Evolutionary conservation across 257 asterid genomes (phyloP).

Genomic region (Ehretia macrophylla): DNA sequence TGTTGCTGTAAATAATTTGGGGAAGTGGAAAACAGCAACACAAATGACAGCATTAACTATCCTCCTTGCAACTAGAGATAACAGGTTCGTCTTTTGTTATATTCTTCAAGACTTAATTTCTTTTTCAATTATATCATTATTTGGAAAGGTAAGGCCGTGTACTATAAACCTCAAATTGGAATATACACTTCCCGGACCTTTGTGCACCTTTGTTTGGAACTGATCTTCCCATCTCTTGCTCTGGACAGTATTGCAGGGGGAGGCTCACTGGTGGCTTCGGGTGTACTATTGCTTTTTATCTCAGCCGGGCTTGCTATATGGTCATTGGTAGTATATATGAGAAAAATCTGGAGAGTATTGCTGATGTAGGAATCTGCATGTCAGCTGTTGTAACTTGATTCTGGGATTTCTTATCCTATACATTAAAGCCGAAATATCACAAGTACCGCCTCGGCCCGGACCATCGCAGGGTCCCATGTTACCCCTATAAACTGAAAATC

Average conservation of each 20-base stretch:
- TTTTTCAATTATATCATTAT: too few species aligned
- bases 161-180: too few species aligned
- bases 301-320: conserved; percentile 82
- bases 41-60: conserved; percentile 90
- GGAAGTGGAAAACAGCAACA: conserved; percentile 96
- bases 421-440: too few species aligned
- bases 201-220: neutral
- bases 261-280: conserved; percentile 45
- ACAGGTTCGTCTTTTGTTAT: conserved; percentile 49
- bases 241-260: conserved; percentile 53
- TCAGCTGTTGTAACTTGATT: conserved; percentile 3
- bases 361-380: conserved; percentile 33
- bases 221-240: conserved; percentile 9
- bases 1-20: conserved; percentile 86
- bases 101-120: too few species aligned
- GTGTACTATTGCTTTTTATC: conserved; percentile 56
- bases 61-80: conserved; percentile 80
- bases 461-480: too few species aligned
- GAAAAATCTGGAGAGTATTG: conserved; percentile 64
- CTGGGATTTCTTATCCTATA: neutral
- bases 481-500: too few species aligned
- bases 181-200: neutral
- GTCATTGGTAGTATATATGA: conserved; percentile 65
- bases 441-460: too few species aligned
- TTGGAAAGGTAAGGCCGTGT: too few species aligned